phyloP scores from a whole-genome alignment of 352 stramenopile genomes.

The Poterioochromonas sp. region DNA sequence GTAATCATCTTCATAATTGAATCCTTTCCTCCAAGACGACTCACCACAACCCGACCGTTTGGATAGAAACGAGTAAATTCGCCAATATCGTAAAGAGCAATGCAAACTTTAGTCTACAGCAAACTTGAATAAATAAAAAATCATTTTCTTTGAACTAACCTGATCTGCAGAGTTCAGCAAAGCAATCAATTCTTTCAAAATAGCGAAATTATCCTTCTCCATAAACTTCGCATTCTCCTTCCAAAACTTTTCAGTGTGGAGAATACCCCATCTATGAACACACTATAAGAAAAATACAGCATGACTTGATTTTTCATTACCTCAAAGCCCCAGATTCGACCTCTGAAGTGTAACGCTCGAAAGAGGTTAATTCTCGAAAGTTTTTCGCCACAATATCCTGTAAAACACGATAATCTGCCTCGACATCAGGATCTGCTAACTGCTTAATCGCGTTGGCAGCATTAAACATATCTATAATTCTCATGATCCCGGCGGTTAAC shows the following conservation, averaged over 20 bases:
- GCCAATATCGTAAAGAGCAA: slow-evolving; percentile 87
- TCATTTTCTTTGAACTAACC: neutral
- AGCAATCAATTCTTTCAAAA: slow-evolving; percentile 49
- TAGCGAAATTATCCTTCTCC: slow-evolving; percentile 88
- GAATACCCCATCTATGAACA: slow-evolving; percentile 66
- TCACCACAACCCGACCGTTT: slow-evolving; percentile 88
- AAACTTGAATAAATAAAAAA: neutral
- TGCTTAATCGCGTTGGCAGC: slow-evolving; percentile 71
- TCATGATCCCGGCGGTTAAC: slow-evolving; percentile 87
- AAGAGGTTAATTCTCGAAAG: slow-evolving; percentile 74
- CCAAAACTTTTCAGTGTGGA: slow-evolving; percentile 97
- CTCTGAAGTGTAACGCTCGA: slow-evolving; percentile 91
- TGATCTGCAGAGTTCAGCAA: neutral
- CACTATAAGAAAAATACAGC: neutral
- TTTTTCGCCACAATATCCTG: slow-evolving; percentile 41
- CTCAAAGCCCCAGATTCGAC: slow-evolving; percentile 81
- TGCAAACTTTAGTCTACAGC: neutral
- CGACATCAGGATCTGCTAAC: slow-evolving; percentile 80
- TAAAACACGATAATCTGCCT: slow-evolving; percentile 45
- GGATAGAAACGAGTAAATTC: slow-evolving; percentile 96
- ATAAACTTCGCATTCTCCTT: slow-evolving; percentile 93
- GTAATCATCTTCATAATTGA: slow-evolving; percentile 90
- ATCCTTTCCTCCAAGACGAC: slow-evolving; percentile 88
- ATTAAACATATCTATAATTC: slow-evolving; percentile 80
- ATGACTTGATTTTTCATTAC: neutral